phyloP scores from a whole-genome alignment of 2,329 filamentous ascomycete species.

The Mycosphaerella sp. region DNA sequence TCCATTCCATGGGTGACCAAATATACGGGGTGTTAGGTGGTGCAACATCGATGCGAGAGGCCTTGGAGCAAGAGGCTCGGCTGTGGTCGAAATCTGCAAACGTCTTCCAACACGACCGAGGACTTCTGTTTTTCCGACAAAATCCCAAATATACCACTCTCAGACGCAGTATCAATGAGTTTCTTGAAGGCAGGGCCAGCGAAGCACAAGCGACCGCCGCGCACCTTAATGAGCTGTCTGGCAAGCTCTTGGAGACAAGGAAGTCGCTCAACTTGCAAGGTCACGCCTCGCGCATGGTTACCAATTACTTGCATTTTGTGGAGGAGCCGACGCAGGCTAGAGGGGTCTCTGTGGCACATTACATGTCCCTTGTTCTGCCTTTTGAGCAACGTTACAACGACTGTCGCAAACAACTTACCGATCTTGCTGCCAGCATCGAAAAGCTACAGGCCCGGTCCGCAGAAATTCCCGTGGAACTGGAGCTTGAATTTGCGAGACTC shows the following conservation, averaged over 20 bases:
- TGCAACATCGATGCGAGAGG: not conserved
- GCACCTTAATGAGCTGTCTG: not conserved
- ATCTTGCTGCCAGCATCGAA: not conserved
- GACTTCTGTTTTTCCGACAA: constrained; percentile 17
- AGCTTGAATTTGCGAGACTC: not conserved
- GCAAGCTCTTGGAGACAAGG: not conserved
- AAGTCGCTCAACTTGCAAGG: not conserved
- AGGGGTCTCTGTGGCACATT: constrained; percentile 1
- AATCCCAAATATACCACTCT: constrained; percentile 9
- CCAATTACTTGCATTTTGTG: constrained; percentile 15
- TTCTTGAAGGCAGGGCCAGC: constrained; percentile 9
- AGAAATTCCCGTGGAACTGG: not conserved
- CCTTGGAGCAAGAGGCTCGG: not conserved
- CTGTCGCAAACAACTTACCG: not conserved
- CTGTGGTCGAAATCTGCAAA: constrained; percentile 13
- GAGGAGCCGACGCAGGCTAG: constrained; percentile 7
- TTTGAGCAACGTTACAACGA: not conserved
- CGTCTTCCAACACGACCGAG: constrained; percentile 4
- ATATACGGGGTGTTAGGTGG: not conserved
- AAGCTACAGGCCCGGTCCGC: not conserved
- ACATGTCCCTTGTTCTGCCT: constrained; percentile 4
- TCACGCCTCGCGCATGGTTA: constrained; percentile 16
- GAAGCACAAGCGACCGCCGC: constrained; percentile 9
- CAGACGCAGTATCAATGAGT: constrained; percentile 13
- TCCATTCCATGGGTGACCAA: constrained; percentile 3